Evolutionary conservation across 2,329 filamentous ascomycete species (phyloP), one percentile per base, ranked within the genome.

Genomic region (Stagonosporopsis vannaccii): DNA sequence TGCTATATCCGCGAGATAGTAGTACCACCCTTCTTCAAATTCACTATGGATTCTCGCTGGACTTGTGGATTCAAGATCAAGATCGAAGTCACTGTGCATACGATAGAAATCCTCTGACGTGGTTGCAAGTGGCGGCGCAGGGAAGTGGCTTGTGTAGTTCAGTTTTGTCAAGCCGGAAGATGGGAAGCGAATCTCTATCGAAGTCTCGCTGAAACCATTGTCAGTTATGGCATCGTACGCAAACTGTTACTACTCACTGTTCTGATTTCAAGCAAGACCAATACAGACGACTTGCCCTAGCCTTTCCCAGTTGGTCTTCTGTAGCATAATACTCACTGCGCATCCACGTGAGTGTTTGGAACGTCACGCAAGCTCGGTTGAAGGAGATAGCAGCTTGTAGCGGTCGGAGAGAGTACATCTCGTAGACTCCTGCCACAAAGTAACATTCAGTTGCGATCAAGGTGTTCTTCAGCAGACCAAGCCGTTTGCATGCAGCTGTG

Each of bases 261-360:
- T 74, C 69, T 13, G 69, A 72, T 46, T 75, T 75, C 53, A 75
- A 56, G 39, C 71, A 75, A 25, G 70, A 73, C 72, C 72, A 75
- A 43, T 74, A 75, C 13, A 75, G 63, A 13, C 70, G 56, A 37
- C 51, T 50, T 65, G 65, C 56, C 73, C 68, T 15, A 69, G 61
- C 19, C 61, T 55, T 52, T 5, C 45, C 40, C 4, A 58, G 56
- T 39, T 60, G 56, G 9, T 55, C 43, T 50, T 53, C 50, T n/a
- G 49, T 40, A 15, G 50, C 22, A n/a, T 48, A 56, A 17, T 39
- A 48, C 23, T 59, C 51, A 11, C 40, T 22, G 6, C 46, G 47
- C 51, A 55, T 59, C 51, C 51, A 59, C 1, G 51, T 59, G 4
- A 55, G 30, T 9, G 51, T 64, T 33, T 66, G 60, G 48, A 69